phyloP scores from a whole-genome alignment of 2,329 filamentous ascomycete species.

The Diaporthe aspalathi region DNA sequence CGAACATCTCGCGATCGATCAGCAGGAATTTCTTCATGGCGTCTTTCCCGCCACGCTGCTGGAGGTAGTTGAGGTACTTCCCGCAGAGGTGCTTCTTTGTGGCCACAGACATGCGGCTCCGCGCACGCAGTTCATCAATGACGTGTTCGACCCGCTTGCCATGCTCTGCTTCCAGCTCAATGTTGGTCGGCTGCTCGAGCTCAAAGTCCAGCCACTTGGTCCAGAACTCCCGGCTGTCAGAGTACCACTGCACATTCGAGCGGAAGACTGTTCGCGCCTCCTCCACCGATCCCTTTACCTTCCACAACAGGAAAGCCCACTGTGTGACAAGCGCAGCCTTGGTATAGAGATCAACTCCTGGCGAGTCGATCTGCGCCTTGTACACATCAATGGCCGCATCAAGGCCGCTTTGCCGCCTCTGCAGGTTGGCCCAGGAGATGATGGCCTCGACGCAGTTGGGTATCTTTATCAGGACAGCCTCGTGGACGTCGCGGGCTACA shows the following conservation, averaged over 20 bases:
- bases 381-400: slow-evolving; percentile 88
- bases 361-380: slow-evolving; percentile 81
- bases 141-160: slow-evolving; percentile 83
- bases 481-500: slow-evolving; percentile 85
- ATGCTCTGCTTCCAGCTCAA: slow-evolving; percentile 72
- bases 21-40: slow-evolving; percentile 87
- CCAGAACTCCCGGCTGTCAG: slow-evolving; percentile 91
- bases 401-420: slow-evolving; percentile 83
- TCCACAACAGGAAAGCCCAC: slow-evolving; percentile 89
- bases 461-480: slow-evolving; percentile 79
- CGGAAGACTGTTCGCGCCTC: slow-evolving; percentile 87
- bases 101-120: slow-evolving; percentile 74
- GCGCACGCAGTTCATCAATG: slow-evolving; percentile 78
- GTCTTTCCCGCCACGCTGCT: slow-evolving; percentile 83
- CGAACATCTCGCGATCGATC: slow-evolving; percentile 88
- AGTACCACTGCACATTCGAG: slow-evolving; percentile 85
- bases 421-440: slow-evolving; percentile 85
- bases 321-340: slow-evolving; percentile 90
- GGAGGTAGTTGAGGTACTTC: slow-evolving; percentile 84
- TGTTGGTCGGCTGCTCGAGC: slow-evolving; percentile 79
- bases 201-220: slow-evolving; percentile 89
- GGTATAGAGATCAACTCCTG: slow-evolving; percentile 78
- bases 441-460: slow-evolving; percentile 90
- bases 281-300: slow-evolving; percentile 81
- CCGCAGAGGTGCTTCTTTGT: slow-evolving; percentile 81